A percentile compares a stretch with the other conserved stretches of the same genome.
Conservation (phyloP, 345 rosid species). For the Cochlearia excelsa region DNA sequence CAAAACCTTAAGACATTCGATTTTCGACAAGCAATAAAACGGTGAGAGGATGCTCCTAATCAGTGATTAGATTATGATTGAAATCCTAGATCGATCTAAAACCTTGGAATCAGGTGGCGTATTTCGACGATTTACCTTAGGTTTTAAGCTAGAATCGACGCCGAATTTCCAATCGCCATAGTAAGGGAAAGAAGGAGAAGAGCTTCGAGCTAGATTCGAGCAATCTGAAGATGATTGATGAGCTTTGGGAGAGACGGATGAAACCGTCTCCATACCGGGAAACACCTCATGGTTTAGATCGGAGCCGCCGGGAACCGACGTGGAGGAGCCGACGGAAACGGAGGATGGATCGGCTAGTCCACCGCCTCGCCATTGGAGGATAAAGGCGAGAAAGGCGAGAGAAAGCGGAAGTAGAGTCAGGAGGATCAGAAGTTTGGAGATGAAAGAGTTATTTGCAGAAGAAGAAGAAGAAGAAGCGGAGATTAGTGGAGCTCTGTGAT, state of each 20-base stretch:
- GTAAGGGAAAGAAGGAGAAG: slow-evolving; percentile 81
- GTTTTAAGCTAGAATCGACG: slow-evolving; percentile 53
- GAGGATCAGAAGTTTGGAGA: slow-evolving; percentile 67
- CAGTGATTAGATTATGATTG: slow-evolving; percentile 1
- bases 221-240: slow-evolving; percentile 62
- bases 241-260: slow-evolving; percentile 59
- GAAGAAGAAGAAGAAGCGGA: slow-evolving; percentile 37
- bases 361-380: slow-evolving; percentile 93
- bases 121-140: slow-evolving; percentile 44
- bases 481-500: slow-evolving; percentile 55
- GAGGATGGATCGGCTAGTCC: slow-evolving; percentile 59
- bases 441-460: slow-evolving; percentile 44
- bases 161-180: slow-evolving; percentile 73
- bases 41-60: neutral
- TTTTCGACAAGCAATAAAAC: neutral
- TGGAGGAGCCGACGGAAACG: slow-evolving; percentile 40
- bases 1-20: neutral
- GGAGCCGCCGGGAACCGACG: slow-evolving; percentile 67
- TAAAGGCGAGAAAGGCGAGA: slow-evolving; percentile 79
- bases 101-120: neutral
- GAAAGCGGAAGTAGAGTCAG: slow-evolving; percentile 82
- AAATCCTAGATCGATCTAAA: slow-evolving; percentile 12
- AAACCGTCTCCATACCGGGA: slow-evolving; percentile 83
- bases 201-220: slow-evolving; percentile 51
- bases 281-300: slow-evolving; percentile 60